Percentiles rank a stretch among this genome's conserved stretches.
Evolutionary conservation across 805 yeast genomes (phyloP).

Genomic region (Jamesozyma rosinii): DNA sequence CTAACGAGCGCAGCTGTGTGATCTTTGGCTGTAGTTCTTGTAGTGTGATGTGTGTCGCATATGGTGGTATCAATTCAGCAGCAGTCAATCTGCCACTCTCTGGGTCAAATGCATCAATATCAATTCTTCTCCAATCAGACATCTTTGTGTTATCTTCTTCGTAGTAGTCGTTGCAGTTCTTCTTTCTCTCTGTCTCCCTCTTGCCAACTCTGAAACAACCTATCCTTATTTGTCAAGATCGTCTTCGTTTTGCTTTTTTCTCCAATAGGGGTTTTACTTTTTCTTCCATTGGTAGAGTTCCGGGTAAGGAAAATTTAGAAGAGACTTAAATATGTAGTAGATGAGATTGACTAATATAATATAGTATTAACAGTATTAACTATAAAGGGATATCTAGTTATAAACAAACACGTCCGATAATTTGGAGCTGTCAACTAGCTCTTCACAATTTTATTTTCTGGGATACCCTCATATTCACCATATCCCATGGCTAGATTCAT

Average conservation of each 20-base stretch:
- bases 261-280: not conserved
- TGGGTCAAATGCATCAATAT: constrained; percentile 83
- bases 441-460: constrained; percentile 47
- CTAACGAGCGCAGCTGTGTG: constrained; percentile 48
- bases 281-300: not conserved
- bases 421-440: too few relatives aligned
- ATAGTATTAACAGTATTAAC: too few relatives aligned
- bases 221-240: not conserved
- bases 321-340: too few relatives aligned
- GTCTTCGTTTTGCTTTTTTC: not conserved
- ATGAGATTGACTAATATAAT: too few relatives aligned
- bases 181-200: not conserved
- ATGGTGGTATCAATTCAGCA: constrained; percentile 53
- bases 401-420: too few relatives aligned
- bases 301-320: constrained; percentile 1
- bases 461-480: constrained; percentile 93
- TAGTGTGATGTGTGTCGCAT: constrained; percentile 40
- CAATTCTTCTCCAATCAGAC: constrained; percentile 84
- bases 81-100: constrained; percentile 56
- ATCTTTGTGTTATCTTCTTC: too few relatives aligned
- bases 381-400: too few relatives aligned
- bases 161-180: not conserved
- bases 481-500: constrained; percentile 83
- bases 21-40: constrained; percentile 49
- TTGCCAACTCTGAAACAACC: not conserved